Base-by-base conservation (phyloP, 2,329 filamentous ascomycete genomes). In the Chrysosporium keratinophilum region DNA sequence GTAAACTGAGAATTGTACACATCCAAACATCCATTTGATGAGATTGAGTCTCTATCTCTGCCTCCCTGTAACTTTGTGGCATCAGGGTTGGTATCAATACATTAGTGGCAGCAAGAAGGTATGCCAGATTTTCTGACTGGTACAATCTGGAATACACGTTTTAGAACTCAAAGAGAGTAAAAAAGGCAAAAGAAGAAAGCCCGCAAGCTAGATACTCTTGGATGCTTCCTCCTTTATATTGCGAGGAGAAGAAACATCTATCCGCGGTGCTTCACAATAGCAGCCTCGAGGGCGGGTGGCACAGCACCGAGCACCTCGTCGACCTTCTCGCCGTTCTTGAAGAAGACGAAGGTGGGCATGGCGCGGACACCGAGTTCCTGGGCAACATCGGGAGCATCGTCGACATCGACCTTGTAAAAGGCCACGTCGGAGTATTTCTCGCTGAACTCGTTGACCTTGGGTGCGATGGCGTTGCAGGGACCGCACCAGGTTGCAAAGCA, bases 231-330 rank as follows among this genome's bases (percentile, higher is more conserved):
- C 23, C 3, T 28, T 28, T 28, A 7, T 28, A 28, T 28, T 28
- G 23, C 23, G 7, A 28, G 23, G 7, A 28, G 23, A 7, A 28
- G 23, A 28, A 28, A n/a, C 6, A 41, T 53, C 23, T 47, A 53
- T 14, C 5, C 48, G 1, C 40, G 15, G 51, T 58, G 20, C 45
- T 59, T 57, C 44, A 58, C 33, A 34, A 67, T 59, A 20, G 58
- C 57, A 15, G 58, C 67, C 69, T 79, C 70, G 56, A 93, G 71
- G 10, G 77, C 80, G 46, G 69, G 68, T n/a, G 82, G 82, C 71
- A 87, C 87, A 62, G 88, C 88, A 58, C 88, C 88, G 12, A 62
- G 50, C 11, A 60, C 58, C 42, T 58, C 56, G 41, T 63, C 65
- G 45, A 64, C 53, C 52, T 61, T 60, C 56, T 68, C 54, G 5